Evolutionary conservation across 257 asterid species (phyloP), one percentile per base, ranked within the genome.

Genomic region (Penstemon barbatus): DNA sequence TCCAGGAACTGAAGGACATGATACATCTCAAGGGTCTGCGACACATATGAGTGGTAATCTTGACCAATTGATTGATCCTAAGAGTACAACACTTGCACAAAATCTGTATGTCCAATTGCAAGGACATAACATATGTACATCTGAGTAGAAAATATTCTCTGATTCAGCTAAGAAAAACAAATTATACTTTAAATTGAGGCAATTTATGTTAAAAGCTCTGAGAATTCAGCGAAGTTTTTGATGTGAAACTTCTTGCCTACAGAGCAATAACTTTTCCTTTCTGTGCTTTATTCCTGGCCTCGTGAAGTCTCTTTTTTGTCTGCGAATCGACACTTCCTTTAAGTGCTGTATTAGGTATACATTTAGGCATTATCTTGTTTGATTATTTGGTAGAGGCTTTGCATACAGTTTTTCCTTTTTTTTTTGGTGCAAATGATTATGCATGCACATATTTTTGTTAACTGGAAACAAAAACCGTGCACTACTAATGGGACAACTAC

Each of bases 1-100:
- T 38, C 78, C 83, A 51, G 84, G 83, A 69, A 75, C 84, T 74
- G 76, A 82, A 45, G 95, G 91, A 58, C 93, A 88, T 72, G 96
- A 81, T 75, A 68, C 79, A 37, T 80, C 82, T 85, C 93, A 84
- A 72, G 89, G 81, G 64, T 80, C 90, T 71, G 73, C 79, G 11
- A 68, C 92, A 40, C 86, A 78, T 74, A 62, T 77, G 12, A 75
- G 78, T 41, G 85, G 92, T 71, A 75, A 78, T 66, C 38, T 55
- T 53, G 74, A 36, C 15, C 48, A 49, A 43, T 68, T 49, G 43
- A 57, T 62, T 73, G 65, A 63, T 56, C 40, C 36, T 64, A 43
- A 38, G 13, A 49, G 41, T 46, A 19, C 10, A 3, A 37, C 13
- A 33, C 33, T 38, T 70, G 54, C 51, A 7, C 4, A 54, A 12